Conservation (phyloP, 805 yeast genomes). For the Candida loeiensis region DNA sequence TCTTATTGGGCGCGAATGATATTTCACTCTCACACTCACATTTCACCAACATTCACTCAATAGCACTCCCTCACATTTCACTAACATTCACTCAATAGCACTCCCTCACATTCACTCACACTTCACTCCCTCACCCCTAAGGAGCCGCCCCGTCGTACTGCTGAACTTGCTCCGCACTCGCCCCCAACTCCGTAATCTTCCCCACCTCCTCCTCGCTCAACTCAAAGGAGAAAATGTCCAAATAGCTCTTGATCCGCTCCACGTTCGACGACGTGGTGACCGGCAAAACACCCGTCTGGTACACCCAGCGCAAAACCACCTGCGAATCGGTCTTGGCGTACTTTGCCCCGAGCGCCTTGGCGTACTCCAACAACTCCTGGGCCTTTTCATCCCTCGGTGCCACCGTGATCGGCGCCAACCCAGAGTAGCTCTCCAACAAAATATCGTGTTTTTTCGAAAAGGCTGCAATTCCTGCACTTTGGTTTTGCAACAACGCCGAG, state of each 20-base stretch:
- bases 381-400: conserved; percentile 49
- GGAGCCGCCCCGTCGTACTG: too few species aligned
- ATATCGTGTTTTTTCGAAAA: conserved; percentile 59
- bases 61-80: too few species aligned
- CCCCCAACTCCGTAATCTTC: conserved; percentile 62
- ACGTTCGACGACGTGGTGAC: conserved; percentile 77
- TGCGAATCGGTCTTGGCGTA: conserved; percentile 60
- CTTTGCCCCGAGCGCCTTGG: conserved; percentile 51
- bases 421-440: conserved; percentile 67
- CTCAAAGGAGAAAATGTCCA: conserved; percentile 53
- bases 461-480: conserved; percentile 64
- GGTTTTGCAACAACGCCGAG: conserved; percentile 85
- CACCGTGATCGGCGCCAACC: conserved; percentile 77
- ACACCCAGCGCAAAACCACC: conserved; percentile 78
- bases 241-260: conserved; percentile 59
- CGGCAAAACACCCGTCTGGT: conserved; percentile 70
- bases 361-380: conserved; percentile 50
- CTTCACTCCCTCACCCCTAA: too few species aligned
- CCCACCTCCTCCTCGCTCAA: conserved; percentile 57
- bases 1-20: too few species aligned
- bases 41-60: too few species aligned
- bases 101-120: too few species aligned
- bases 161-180: conserved; percentile 1
- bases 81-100: too few species aligned
- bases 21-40: too few species aligned